These are phyloP conservation scores for Flaveria bidentis DNA, from an alignment of 129 eudicot genomes.

Conservation along the genomic window DNA sequence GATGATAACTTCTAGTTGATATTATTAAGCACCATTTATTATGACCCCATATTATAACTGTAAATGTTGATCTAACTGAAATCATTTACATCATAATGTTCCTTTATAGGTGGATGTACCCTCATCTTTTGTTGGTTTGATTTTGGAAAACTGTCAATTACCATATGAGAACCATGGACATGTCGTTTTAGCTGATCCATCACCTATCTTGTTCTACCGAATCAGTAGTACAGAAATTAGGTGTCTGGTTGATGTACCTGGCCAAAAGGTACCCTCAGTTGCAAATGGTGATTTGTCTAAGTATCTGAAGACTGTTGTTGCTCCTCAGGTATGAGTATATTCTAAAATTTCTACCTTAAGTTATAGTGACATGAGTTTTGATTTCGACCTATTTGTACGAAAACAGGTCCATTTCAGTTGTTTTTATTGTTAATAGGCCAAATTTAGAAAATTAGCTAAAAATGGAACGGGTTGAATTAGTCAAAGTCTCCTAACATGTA, in stretches of 20 bases:
- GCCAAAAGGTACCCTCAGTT: slow-evolving; percentile 76
- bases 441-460: no score
- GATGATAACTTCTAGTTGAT: neutral
- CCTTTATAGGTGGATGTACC: slow-evolving; percentile 66
- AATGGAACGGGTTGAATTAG: no score
- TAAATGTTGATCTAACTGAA: neutral
- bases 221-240: slow-evolving; percentile 86
- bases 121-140: slow-evolving; percentile 72
- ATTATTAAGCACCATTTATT: neutral
- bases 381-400: no score
- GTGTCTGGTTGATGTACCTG: slow-evolving; percentile 85
- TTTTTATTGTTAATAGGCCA: no score
- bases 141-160: slow-evolving; percentile 70
- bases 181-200: slow-evolving; percentile 80
- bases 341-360: neutral
- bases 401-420: no score
- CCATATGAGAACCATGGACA: slow-evolving; percentile 79
- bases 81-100: neutral
- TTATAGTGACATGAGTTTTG: neutral
- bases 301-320: slow-evolving; percentile 67
- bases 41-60: neutral
- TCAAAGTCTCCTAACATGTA: no score
- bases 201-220: slow-evolving; percentile 77
- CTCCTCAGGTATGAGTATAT: slow-evolving; percentile 58
- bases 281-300: slow-evolving; percentile 70